Conservation (phyloP, 2,329 filamentous ascomycete species). For the Onygenales sp. region DNA sequence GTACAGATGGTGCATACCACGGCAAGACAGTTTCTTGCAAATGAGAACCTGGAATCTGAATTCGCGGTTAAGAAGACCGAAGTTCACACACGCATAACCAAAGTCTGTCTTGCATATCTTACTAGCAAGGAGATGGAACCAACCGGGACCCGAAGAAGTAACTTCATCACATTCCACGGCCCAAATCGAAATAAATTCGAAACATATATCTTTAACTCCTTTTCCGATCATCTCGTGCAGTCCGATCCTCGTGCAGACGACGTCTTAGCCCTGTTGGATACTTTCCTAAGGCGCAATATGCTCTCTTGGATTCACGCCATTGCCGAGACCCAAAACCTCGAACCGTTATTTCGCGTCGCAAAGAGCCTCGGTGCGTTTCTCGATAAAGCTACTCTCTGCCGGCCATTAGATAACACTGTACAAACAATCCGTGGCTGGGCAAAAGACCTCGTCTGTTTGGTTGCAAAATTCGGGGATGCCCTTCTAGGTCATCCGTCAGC, state of each 20-base stretch:
- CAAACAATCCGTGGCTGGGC: too few species aligned
- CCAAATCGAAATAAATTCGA: slow-evolving; percentile 12
- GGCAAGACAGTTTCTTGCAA: slow-evolving; percentile 19
- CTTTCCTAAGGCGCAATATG: slow-evolving; percentile 25
- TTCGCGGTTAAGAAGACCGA: slow-evolving; percentile 19
- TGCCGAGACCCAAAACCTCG: slow-evolving; percentile 8
- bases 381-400: too few species aligned
- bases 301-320: slow-evolving; percentile 29
- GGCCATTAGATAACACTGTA: too few species aligned
- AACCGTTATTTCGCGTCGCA: slow-evolving; percentile 7
- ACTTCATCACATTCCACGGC: slow-evolving; percentile 1
- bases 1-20: slow-evolving; percentile 33
- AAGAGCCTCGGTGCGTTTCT: not conserved
- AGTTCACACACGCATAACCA: slow-evolving; percentile 25
- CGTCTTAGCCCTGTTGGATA: slow-evolving; percentile 16
- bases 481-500: too few species aligned
- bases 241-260: slow-evolving; percentile 14
- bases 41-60: slow-evolving; percentile 17
- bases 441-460: too few species aligned
- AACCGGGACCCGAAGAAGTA: slow-evolving; percentile 16
- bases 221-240: slow-evolving; percentile 27
- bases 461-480: too few species aligned
- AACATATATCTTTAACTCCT: slow-evolving; percentile 23
- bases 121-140: slow-evolving; percentile 26
- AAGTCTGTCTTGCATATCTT: slow-evolving; percentile 27